Base-by-base conservation (phyloP, 257 asterid species). In the Nicotiana tabacum region DNA sequence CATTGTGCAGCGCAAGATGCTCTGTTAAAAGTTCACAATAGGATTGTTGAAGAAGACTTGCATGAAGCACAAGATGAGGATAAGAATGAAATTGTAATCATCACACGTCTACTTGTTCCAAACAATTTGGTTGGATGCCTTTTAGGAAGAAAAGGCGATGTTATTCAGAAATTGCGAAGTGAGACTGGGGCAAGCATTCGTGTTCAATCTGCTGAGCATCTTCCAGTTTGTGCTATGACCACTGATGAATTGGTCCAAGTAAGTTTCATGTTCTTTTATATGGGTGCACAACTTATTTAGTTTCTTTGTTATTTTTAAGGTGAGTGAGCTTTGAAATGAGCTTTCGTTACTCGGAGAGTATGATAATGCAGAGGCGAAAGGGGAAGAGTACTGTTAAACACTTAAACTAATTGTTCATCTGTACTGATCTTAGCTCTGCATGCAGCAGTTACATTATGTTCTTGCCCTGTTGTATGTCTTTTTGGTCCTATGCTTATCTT, bases 1-100 rank as follows among this genome's bases (percentile, higher is more conserved):
- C 92, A 89, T 78, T 94, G 97, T 87, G 97, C 96, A 1, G 97
- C 98, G 64, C 97, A 92, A 87, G 95, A 91, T 84, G 98, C 98
- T 82, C 92, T 94, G 15, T 83, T 94, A 53, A 90, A 88, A 90
- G 97, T 92, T 82, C 97, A 94, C 85, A 93, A 90, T 81, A 89
- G 93, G 89, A 91, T 92, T 85, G 83, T 88, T 62, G 93, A 86
- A 90, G 96, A 90, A 85, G 97, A 92, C 85, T 84, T 90, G 81
- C 85, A 74, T 61, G 90, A 85, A 79, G 83, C 82, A 57, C 89
- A 82, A 85, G 84, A 84, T 77, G 77, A 83, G 79, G 82, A 86
- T 53, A 82, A 80, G 67, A 86, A 84, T 84, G 97, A 88, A 85
- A 81, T 82, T 81, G 85, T 84, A 80, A 91, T 94, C 83, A 89